A percentile compares a stretch with the other conserved stretches of the same genome.
These are phyloP conservation scores for Backusella luteola DNA, from an alignment of 192 early-diverging fungal genomes.

Conservation along the genomic window DNA sequence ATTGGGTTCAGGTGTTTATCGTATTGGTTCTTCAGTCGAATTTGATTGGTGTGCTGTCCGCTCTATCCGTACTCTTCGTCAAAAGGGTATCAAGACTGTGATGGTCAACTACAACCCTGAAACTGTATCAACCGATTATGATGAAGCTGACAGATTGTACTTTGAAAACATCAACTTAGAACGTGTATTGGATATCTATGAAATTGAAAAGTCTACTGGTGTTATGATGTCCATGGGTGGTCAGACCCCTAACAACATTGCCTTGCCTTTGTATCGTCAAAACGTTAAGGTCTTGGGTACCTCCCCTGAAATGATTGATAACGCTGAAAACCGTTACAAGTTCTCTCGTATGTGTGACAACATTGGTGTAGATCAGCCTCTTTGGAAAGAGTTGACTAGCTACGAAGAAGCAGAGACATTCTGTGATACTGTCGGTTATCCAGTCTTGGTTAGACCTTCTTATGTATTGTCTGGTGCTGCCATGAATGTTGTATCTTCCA, in stretches of 20 bases:
- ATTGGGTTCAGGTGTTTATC: slow-evolving; percentile 95
- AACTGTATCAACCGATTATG: slow-evolving; percentile 98
- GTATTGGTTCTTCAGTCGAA: slow-evolving; percentile 97
- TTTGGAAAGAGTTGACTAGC: slow-evolving; percentile 94
- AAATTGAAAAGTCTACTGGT: slow-evolving; percentile 81
- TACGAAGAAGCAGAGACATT: slow-evolving; percentile 86
- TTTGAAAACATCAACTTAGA: slow-evolving; percentile 96
- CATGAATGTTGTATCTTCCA: slow-evolving; percentile 93
- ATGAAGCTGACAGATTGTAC: slow-evolving; percentile 96
- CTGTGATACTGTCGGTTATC: slow-evolving; percentile 88
- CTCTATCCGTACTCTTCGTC: slow-evolving; percentile 90
- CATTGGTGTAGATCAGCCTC: slow-evolving; percentile 96
- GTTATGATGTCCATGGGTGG: slow-evolving; percentile 97
- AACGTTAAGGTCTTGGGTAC: slow-evolving; percentile 95
- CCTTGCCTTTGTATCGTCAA: slow-evolving; percentile 84
- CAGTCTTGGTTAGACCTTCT: slow-evolving; percentile 95
- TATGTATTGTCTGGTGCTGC: slow-evolving; percentile 98
- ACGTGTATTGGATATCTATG: slow-evolving; percentile 95
- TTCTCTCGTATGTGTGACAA: slow-evolving; percentile 96
- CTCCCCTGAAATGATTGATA: slow-evolving; percentile 95
- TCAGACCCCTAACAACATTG: slow-evolving; percentile 98
- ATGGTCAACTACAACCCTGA: slow-evolving; percentile 99
- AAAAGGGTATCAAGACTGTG: slow-evolving; percentile 86
- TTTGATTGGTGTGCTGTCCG: slow-evolving; percentile 99
- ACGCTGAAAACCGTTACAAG: slow-evolving; percentile 96